Evolutionary conservation across 352 stramenopile species (phyloP).

Genomic region (Plasmopara muralis): DNA sequence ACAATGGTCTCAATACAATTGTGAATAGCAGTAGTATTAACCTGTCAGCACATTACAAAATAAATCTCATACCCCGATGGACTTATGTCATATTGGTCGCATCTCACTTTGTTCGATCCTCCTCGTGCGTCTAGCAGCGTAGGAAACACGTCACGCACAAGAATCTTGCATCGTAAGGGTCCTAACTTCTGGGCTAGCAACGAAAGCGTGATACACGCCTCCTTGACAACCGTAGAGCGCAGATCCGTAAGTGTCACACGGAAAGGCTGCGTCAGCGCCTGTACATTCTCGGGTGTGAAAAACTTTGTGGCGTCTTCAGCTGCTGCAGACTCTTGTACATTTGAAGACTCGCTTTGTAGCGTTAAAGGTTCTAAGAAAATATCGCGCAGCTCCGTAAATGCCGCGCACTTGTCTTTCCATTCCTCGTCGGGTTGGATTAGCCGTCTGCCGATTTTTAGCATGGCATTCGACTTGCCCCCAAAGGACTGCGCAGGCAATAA

Average conservation of each 20-base stretch:
- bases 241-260: slow-evolving; percentile 48
- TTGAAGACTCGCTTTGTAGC: slow-evolving; percentile 4
- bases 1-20: slow-evolving; percentile 51
- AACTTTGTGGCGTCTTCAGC: slow-evolving; percentile 8
- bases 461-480: slow-evolving; percentile 37
- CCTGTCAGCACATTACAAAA: slow-evolving; percentile 17
- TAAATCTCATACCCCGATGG: not conserved
- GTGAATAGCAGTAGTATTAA: slow-evolving; percentile 45
- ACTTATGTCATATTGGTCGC: not conserved
- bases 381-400: slow-evolving; percentile 36
- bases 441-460: slow-evolving; percentile 45
- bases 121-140: slow-evolving; percentile 49
- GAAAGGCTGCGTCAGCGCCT: slow-evolving; percentile 50
- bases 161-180: slow-evolving; percentile 36
- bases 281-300: slow-evolving; percentile 45
- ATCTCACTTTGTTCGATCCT: slow-evolving; percentile 44
- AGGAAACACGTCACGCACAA: slow-evolving; percentile 56
- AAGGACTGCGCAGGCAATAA: slow-evolving; percentile 23
- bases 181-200: slow-evolving; percentile 30
- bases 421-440: slow-evolving; percentile 45
- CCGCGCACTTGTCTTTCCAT: slow-evolving; percentile 53
- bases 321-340: not conserved
- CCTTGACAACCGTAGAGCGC: slow-evolving; percentile 55
- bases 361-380: slow-evolving; percentile 23
- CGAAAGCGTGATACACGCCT: slow-evolving; percentile 47